Percentiles rank a stretch among this genome's conserved stretches.
Conservation (phyloP, 2,329 filamentous ascomycete genomes). For the Coniochaeta hoffmannii region DNA sequence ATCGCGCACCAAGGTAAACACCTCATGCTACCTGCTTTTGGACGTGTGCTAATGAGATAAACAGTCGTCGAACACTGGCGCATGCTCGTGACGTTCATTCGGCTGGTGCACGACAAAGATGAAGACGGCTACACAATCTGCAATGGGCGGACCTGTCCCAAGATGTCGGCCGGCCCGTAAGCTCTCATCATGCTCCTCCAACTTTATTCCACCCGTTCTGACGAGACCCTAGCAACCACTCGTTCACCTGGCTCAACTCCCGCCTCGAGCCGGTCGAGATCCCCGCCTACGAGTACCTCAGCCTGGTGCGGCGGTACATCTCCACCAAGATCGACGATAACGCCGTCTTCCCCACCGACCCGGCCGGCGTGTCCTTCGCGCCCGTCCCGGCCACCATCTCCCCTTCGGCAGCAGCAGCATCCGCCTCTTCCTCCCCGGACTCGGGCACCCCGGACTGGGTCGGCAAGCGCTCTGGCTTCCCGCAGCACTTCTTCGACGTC, state of each 20-base stretch:
- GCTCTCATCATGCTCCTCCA: constrained; percentile 28
- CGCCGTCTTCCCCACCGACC: constrained; percentile 83
- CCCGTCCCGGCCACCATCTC: constrained; percentile 48
- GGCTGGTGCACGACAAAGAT: constrained; percentile 81
- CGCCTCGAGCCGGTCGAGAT: constrained; percentile 84
- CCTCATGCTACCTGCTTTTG: not conserved
- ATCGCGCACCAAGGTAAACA: constrained; percentile 81
- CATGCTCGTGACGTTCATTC: constrained; percentile 81
- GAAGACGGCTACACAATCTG: constrained; percentile 72
- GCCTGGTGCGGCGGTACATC: constrained; percentile 95
- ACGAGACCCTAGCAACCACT: constrained; percentile 58
- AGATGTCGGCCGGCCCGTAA: constrained; percentile 90
- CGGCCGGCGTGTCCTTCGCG: constrained; percentile 59
- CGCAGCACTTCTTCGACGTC: constrained; percentile 31
- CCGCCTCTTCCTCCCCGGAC: constrained; percentile 58
- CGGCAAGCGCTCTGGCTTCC: constrained; percentile 99
- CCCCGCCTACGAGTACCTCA: constrained; percentile 88
- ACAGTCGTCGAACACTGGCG: constrained; percentile 89
- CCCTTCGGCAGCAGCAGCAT: constrained; percentile 77
- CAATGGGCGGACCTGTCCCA: constrained; percentile 75
- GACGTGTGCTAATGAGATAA: not conserved
- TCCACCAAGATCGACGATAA: constrained; percentile 90
- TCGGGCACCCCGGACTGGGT: not conserved
- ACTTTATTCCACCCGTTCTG: constrained; percentile 5
- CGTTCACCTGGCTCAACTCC: constrained; percentile 92